These are phyloP conservation scores for Rheum nobile DNA, from an alignment of 148 eudicot species.

Conservation along the genomic window DNA sequence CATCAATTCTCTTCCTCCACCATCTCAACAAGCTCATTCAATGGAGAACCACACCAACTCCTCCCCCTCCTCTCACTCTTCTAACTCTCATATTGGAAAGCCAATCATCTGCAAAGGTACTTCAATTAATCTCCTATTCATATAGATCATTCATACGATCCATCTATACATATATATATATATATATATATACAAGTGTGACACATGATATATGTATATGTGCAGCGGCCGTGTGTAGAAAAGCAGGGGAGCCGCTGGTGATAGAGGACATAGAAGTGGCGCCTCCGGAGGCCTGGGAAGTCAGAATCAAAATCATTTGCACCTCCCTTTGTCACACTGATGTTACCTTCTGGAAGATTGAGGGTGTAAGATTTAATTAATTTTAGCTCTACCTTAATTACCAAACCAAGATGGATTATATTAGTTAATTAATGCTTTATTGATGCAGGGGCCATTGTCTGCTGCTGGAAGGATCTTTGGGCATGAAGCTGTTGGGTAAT, in stretches of 20 bases:
- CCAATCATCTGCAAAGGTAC: constrained; percentile 69
- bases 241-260: constrained; percentile 46
- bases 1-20: not conserved
- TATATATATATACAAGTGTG: constrained; percentile 16
- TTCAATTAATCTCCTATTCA: no score
- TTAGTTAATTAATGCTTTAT: not conserved
- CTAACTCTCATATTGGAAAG: constrained; percentile 33
- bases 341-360: constrained; percentile 58
- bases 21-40: constrained; percentile 7
- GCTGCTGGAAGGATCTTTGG: constrained; percentile 61
- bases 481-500: constrained; percentile 72
- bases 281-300: constrained; percentile 58
- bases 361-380: constrained; percentile 17
- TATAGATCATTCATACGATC: no score
- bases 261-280: constrained; percentile 64
- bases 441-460: constrained; percentile 27
- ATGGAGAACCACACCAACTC: not conserved
- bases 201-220: not conserved
- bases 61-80: constrained; percentile 8
- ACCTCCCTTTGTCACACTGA: constrained; percentile 72
- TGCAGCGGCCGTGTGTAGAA: constrained; percentile 65
- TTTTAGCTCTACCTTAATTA: no score
- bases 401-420: no score
- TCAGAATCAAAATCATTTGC: constrained; percentile 58
- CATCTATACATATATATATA: not conserved